These are phyloP conservation scores for Kuraishia hungarica DNA, from an alignment of 805 yeast genomes.

Conservation along the genomic window DNA sequence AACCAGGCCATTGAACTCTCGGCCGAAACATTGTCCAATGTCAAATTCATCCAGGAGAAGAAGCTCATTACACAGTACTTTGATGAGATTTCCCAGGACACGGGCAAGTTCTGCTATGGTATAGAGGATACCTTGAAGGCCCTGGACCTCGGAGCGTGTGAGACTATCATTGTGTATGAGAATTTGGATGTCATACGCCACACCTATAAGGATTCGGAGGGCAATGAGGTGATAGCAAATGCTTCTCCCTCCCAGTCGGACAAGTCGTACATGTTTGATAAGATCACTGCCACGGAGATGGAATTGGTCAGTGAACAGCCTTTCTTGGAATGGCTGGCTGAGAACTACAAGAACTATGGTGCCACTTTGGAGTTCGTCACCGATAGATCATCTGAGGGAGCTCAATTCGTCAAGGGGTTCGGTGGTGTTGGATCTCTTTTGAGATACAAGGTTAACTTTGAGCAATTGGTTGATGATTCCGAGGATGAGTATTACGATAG, in stretches of 20 bases:
- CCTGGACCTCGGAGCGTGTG: conserved; percentile 92
- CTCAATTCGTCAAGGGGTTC: conserved; percentile 94
- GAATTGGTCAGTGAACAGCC: conserved; percentile 80
- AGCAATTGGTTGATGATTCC: conserved; percentile 81
- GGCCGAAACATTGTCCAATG: conserved; percentile 94
- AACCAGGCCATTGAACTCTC: conserved; percentile 98
- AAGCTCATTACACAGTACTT: conserved; percentile 86
- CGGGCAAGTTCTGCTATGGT: conserved; percentile 97
- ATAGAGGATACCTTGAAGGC: conserved; percentile 95
- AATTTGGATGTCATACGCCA: conserved; percentile 81
- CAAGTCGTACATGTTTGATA: conserved; percentile 71
- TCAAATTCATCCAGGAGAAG: conserved; percentile 97
- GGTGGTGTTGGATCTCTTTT: conserved; percentile 98
- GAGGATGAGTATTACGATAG: conserved; percentile 83
- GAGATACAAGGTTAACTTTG: conserved; percentile 95
- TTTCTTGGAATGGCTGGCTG: conserved; percentile 96
- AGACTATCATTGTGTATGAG: conserved; percentile 86
- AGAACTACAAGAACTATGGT: conserved; percentile 90
- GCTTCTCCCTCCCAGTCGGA: conserved; percentile 67
- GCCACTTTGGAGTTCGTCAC: conserved; percentile 94
- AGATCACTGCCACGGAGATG: conserved; percentile 84
- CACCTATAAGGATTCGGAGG: conserved; percentile 77
- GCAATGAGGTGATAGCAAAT: conserved; percentile 63
- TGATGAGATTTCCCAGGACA: conserved; percentile 95
- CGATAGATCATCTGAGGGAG: conserved; percentile 96